Evolutionary conservation across 495 filamentous ascomycete genomes (phyloP).

Genomic region (Penicillium desertorum): DNA sequence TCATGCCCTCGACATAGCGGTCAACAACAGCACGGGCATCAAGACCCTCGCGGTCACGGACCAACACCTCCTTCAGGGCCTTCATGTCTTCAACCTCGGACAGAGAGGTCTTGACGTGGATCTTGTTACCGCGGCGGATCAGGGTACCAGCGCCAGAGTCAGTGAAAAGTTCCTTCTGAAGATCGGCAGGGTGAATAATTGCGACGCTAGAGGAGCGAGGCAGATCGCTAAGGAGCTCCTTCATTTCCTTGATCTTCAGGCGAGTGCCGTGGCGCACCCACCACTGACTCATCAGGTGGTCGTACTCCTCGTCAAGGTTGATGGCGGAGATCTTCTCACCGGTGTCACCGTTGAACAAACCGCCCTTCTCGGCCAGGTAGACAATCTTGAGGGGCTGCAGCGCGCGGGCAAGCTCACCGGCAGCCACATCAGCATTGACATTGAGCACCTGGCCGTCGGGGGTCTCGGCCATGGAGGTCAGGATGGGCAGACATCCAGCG

Average conservation of each 20-base stretch:
- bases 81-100: constrained; percentile 77
- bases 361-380: constrained; percentile 96
- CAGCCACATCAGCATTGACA: constrained; percentile 96
- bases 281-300: constrained; percentile 88
- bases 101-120: constrained; percentile 70
- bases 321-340: constrained; percentile 96
- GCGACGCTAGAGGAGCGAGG: constrained; percentile 93
- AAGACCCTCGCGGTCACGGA: constrained; percentile 81
- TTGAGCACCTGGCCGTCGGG: constrained; percentile 92
- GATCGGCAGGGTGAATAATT: constrained; percentile 91
- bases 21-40: constrained; percentile 83
- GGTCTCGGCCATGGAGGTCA: constrained; percentile 97
- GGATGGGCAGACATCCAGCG: constrained; percentile 87
- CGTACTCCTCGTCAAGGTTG: constrained; percentile 97
- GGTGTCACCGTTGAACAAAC: constrained; percentile 88
- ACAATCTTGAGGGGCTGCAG: constrained; percentile 97
- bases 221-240: constrained; percentile 82
- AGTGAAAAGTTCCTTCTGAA: constrained; percentile 96
- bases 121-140: constrained; percentile 89
- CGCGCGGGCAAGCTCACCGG: constrained; percentile 84
- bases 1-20: constrained; percentile 76
- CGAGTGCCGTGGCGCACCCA: constrained; percentile 97
- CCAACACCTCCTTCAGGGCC: constrained; percentile 75
- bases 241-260: constrained; percentile 98
- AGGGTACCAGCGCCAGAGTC: constrained; percentile 94